Percentiles rank a stretch among this genome's conserved stretches.
Conservation (phyloP, 75 land plant species). For the Chamaecyparis obtusa region DNA sequence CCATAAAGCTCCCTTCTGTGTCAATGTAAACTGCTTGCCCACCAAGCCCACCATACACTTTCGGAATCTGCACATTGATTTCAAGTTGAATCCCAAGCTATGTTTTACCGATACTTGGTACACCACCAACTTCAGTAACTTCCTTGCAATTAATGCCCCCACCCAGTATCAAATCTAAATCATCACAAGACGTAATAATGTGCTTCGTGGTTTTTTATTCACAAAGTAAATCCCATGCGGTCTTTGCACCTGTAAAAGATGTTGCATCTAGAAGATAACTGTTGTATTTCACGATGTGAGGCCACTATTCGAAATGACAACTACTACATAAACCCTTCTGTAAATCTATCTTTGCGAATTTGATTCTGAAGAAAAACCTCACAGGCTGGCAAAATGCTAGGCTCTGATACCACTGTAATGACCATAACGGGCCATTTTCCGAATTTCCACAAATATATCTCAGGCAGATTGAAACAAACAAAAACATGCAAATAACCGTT, state of each 20-base stretch:
- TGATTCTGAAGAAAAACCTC: too few relatives aligned
- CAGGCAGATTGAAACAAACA: too few relatives aligned
- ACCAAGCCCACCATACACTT: conserved; percentile 77
- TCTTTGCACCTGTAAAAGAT: conserved; percentile 82
- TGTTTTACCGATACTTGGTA: conserved; percentile 97
- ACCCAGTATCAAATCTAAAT: conserved; percentile 52
- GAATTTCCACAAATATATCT: too few relatives aligned
- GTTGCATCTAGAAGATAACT: too few relatives aligned
- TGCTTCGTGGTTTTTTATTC: conserved; percentile 49
- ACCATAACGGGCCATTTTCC: too few relatives aligned
- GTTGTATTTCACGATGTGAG: too few relatives aligned
- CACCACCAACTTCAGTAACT: conserved; percentile 97
- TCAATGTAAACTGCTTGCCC: conserved; percentile 92
- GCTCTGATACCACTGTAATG: too few relatives aligned
- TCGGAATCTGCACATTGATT: conserved; percentile 92
- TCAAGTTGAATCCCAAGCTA: conserved; percentile 97
- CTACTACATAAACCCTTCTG: too few relatives aligned
- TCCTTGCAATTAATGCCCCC: conserved; percentile 69
- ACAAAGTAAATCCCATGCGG: conserved; percentile 88
- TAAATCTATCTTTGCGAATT: too few relatives aligned
- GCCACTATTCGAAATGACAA: too few relatives aligned
- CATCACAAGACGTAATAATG: conserved; percentile 74
- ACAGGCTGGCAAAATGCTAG: too few relatives aligned
- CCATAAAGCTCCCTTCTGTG: conserved; percentile 98
- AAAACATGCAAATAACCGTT: too few relatives aligned